A percentile compares a stretch with the other conserved stretches of the same genome.
Evolutionary conservation across 306 rosid species (phyloP).

Genomic region (Cucurbita maxima): DNA sequence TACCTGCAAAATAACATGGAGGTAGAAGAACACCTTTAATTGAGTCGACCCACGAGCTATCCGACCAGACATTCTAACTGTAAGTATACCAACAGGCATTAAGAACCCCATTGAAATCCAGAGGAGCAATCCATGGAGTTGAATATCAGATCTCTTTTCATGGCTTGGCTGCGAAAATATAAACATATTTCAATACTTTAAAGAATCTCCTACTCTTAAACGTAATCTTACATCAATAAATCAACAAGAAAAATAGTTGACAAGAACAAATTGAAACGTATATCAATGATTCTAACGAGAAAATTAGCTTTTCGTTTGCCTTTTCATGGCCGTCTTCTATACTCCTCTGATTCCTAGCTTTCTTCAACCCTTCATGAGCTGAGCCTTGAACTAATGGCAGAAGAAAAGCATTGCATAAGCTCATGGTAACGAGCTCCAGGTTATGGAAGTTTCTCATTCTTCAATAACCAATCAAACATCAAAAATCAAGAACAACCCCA

Average conservation of each 20-base stretch:
- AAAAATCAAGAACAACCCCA: not conserved
- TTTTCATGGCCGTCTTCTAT: constrained; percentile 17
- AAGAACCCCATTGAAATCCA: constrained; percentile 81
- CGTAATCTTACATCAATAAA: not conserved
- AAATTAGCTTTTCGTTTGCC: constrained; percentile 23
- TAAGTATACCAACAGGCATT: constrained; percentile 72
- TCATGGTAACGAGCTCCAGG: constrained; percentile 11
- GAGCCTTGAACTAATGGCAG: constrained; percentile 43
- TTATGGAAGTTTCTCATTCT: constrained; percentile 36
- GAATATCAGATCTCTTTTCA: constrained; percentile 40
- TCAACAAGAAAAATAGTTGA: not conserved
- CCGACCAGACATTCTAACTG: constrained; percentile 41
- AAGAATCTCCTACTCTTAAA: no score
- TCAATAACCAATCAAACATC: not conserved
- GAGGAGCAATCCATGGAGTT: constrained; percentile 66
- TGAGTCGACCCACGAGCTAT: constrained; percentile 35
- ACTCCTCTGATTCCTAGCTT: constrained; percentile 21
- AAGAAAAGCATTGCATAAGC: constrained; percentile 19
- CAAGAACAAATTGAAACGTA: not conserved
- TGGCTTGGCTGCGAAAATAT: constrained; percentile 35
- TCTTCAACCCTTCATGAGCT: constrained; percentile 24
- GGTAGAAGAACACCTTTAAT: constrained; percentile 50
- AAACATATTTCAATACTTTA: not conserved
- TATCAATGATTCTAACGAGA: not conserved
- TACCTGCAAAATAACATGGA: constrained; percentile 77